Percentiles rank a stretch among this genome's conserved stretches.
These are phyloP conservation scores for Heritiera fomes DNA, from an alignment of 345 rosid species.

Conservation along the genomic window DNA sequence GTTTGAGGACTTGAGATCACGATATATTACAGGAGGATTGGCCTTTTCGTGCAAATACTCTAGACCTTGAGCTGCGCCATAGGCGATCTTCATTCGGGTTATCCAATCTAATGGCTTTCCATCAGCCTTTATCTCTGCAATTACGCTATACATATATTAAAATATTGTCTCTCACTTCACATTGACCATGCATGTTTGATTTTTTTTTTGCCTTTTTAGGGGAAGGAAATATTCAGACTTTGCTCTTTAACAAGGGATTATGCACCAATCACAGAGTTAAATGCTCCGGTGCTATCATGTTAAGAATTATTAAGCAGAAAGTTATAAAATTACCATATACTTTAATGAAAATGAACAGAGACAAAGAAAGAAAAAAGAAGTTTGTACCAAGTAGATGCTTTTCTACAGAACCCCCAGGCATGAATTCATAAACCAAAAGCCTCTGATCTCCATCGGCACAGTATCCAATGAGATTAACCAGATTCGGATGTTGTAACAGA, in stretches of 20 bases:
- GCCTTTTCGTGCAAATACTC: slow-evolving; percentile 61
- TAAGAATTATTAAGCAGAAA: neutral
- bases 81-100: slow-evolving; percentile 59
- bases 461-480: slow-evolving; percentile 53
- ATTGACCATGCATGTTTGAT: neutral
- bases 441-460: slow-evolving; percentile 67
- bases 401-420: slow-evolving; percentile 43
- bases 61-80: slow-evolving; percentile 62
- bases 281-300: too few relatives aligned
- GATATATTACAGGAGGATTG: slow-evolving; percentile 55
- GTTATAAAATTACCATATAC: neutral
- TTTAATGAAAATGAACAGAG: neutral
- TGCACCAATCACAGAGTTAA: too few relatives aligned
- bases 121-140: slow-evolving; percentile 35
- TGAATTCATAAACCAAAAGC: slow-evolving; percentile 49
- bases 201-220: too few relatives aligned
- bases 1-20: slow-evolving; percentile 71
- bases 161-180: neutral
- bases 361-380: neutral
- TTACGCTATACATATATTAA: neutral
- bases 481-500: slow-evolving; percentile 41
- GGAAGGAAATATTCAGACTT: too few relatives aligned
- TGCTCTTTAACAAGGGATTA: too few relatives aligned
- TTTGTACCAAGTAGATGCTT: slow-evolving; percentile 43
- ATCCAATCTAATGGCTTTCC: slow-evolving; percentile 54